Evolutionary conservation across 2,329 filamentous ascomycete species (phyloP), one percentile per base, ranked within the genome.

Genomic region (Parastagonospora avenae): DNA sequence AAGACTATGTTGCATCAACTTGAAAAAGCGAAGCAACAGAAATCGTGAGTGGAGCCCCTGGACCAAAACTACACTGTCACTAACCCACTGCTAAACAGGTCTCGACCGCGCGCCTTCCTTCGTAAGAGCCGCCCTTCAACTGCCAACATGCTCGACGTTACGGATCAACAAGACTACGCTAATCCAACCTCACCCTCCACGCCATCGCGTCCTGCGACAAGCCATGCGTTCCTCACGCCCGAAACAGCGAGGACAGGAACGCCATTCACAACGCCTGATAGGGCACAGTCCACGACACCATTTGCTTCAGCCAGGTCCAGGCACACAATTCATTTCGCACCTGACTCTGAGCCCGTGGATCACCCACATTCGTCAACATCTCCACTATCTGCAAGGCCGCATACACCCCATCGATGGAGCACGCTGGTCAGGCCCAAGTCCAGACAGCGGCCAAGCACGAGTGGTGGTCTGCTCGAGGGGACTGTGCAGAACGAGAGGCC

Each of bases 1-100:
- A 66, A 74, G 28, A 55, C 61, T 8, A 62, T 72, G 41, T 60
- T 74, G 7, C 63, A 71, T 19, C 59, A 64, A 10, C 33, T 72
- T 16, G 71, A 73, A 49, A 63, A 61, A 19, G 70, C 71, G 49
- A 62, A 61, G 38, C 54, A 62, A 15, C 36, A 32, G 2, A 63
- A 56, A 28, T 42, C 54, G 61, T 66, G 50, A 54, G 57, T 63
- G 14, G 24, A 10, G n/a, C 19, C 15, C 5, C 11, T 16, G 28
- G 2, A 2, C 2, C 1, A 9, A 2, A 37, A 24, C 29, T 32
- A 7, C 16, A 38, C 31, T 4, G 12, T 42, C 35, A n/a, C 43
- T 19, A 27, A 10, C 10, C 24, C 49, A 55, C 48, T n/a, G 50
- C 10, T n/a, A 9, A 15, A 14, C 28, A 60, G 55, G 14, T 48